Conservation (phyloP, 2,329 filamentous ascomycete genomes). For the Penicillium oxalicum region DNA sequence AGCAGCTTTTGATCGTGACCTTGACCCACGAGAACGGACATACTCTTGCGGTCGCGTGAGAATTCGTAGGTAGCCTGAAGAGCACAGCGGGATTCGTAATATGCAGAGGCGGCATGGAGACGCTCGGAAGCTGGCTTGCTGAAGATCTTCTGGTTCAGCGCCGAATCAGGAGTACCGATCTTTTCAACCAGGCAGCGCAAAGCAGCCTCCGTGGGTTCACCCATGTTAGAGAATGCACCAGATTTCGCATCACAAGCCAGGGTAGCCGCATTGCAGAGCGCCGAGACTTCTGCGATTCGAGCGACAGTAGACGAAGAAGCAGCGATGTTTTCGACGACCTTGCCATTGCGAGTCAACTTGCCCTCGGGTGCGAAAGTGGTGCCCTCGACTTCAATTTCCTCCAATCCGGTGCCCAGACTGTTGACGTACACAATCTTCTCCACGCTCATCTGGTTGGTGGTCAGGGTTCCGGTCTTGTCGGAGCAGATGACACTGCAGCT, state of each 20-base stretch:
- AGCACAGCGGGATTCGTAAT: slow-evolving; percentile 71
- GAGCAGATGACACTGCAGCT: slow-evolving; percentile 99
- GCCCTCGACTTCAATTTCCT: slow-evolving; percentile 84
- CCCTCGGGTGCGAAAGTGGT: slow-evolving; percentile 87
- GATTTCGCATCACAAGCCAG: slow-evolving; percentile 75
- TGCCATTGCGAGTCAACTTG: slow-evolving; percentile 62
- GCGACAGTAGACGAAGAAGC: slow-evolving; percentile 68
- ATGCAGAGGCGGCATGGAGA: slow-evolving; percentile 74
- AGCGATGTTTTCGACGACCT: slow-evolving; percentile 61
- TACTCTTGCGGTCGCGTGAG: slow-evolving; percentile 95
- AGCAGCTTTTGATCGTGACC: slow-evolving; percentile 70
- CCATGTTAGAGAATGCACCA: slow-evolving; percentile 71
- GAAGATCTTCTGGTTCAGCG: slow-evolving; percentile 49
- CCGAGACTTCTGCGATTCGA: slow-evolving; percentile 65
- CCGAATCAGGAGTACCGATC: slow-evolving; percentile 71
- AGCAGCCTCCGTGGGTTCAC: slow-evolving; percentile 92
- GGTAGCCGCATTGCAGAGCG: slow-evolving; percentile 82
- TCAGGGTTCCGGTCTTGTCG: slow-evolving; percentile 96
- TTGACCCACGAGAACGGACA: slow-evolving; percentile 84
- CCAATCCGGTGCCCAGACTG: slow-evolving; percentile 64
- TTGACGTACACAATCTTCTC: slow-evolving; percentile 83
- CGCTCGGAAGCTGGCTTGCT: slow-evolving; percentile 51
- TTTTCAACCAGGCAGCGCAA: slow-evolving; percentile 89
- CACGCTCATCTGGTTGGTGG: slow-evolving; percentile 99
- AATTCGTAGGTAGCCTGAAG: slow-evolving; percentile 90